Evolutionary conservation across 2,329 filamentous ascomycete genomes (phyloP), one percentile per base, ranked within the genome.

Genomic region (Sarocladiaceae sp.): DNA sequence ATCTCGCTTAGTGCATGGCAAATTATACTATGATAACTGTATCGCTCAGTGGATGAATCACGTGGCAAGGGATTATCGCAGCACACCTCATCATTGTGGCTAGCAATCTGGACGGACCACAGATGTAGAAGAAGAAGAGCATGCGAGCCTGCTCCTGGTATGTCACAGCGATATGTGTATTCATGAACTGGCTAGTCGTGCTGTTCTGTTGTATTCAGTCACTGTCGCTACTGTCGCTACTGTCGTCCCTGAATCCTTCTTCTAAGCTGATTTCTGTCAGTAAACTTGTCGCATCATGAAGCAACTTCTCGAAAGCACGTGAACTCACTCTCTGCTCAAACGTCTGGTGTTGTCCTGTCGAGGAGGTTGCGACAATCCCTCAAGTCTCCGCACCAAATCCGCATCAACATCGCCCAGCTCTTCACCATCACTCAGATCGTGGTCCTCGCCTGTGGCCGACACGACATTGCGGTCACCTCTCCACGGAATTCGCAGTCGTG

Each of bases 321-420:
- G 3, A 18, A 72, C 78, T 65, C 68, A 83, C 72, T 96, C 90
- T 69, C 90, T 77, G 66, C 89, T 93, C 55, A 96, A 62, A 56
- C 90, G 77, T 59, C 81, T 74, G 39, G 76, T 71, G 46, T 75
- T 76, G 55, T 82, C 79, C 42, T 69, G 67, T 44, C 67, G 66
- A 69, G 64, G 8, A 58, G 60, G 15, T 59, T 58, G 42, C 64
- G 63, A 48, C 10, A 48, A 20, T 18, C 62, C 58, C 55, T 70
- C 71, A 23, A 76, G 64, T 47, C 69, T 70, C 54, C 71, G 66
- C 62, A 71, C 62, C 47, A 69, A 70, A 52, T 75, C 68, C 53
- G 76, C 73, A 57, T 82, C 73, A 36, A 87, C 78, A 48, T 82
- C 76, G 56, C 80, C 81, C 7, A 83, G 66, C 65, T 87, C 84